Evolutionary conservation across 768 basidiomycete species (phyloP), one percentile per base, ranked within the genome.

Genomic region (Brasilioporus rufonigricans): DNA sequence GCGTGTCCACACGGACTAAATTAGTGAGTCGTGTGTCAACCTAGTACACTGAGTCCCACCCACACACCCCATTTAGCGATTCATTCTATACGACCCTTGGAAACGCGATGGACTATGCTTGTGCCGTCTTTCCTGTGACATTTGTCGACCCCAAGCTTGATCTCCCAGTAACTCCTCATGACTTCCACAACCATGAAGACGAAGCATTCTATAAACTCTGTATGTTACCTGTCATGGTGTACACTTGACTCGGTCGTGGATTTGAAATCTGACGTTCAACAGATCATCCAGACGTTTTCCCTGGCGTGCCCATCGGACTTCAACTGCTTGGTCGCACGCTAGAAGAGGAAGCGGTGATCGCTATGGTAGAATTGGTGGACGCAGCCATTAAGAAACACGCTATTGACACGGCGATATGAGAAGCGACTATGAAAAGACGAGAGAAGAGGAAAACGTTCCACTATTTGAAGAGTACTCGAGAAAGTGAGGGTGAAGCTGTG

Each of bases 301-400:
- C 70, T 6, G 74, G 74, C 16, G 72, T 75, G n/a, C 80, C 81
- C 2, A 70, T 82, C 7, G 70, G 71, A 16, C 65, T 83, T 43
- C 81, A 83, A 63, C 65, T 82, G 13, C 68, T 78, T 8, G 80
- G 80, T 4, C 69, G 73, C 24, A 75, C 72, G 32, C 68, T 71
- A 43, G 81, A 82, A 61, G 81, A 83, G 49, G 81, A 82, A 61
- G 81, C 77, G 0, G 77, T 82, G 18, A 70, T 82, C 11, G 69
- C 65, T 5, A 77, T 81, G 75, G 73, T 74, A 4, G 77, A 78
- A 57, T 64, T 79, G 6, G 74, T 79, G 13, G 73, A 74, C 26
- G 65, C 59, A 4, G 76, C 77, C 12, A 48, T 77, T 7, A 72
- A 68, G 61, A 66, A 56, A 43, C 26, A 61, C 31, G n/a, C n/a